Percentiles rank a stretch among this genome's conserved stretches.
phyloP scores from a whole-genome alignment of 768 basidiomycete genomes.

The Boletus insuetus region DNA sequence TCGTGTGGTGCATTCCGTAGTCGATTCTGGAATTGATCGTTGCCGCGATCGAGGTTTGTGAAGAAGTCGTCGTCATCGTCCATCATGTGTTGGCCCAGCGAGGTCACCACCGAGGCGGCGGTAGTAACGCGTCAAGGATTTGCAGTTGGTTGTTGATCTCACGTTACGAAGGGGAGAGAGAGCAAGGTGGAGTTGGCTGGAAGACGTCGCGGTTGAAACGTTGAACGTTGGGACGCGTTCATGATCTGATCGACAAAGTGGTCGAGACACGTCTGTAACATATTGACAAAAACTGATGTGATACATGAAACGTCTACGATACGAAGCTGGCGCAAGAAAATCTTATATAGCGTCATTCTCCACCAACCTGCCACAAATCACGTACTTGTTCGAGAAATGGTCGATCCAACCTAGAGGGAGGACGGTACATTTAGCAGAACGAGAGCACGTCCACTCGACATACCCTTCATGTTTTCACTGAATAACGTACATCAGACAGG shows the following conservation, averaged over 20 bases:
- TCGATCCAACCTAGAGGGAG: slow-evolving; percentile 76
- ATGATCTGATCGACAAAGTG: not conserved
- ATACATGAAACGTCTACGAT: slow-evolving; percentile 5
- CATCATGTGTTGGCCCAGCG: slow-evolving; percentile 1
- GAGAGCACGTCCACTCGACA: not conserved
- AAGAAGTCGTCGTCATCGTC: slow-evolving; percentile 31
- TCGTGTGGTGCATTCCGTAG: slow-evolving; percentile 34
- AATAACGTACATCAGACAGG: not conserved
- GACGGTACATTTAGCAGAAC: not conserved
- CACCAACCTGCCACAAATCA: slow-evolving; percentile 83
- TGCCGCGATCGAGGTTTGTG: slow-evolving; percentile 19
- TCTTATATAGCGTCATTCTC: slow-evolving; percentile 59
- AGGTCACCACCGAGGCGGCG: too few relatives aligned
- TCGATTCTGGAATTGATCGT: slow-evolving; percentile 33
- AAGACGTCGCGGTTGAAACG: too few relatives aligned
- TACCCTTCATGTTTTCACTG: slow-evolving; percentile 92
- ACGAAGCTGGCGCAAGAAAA: not conserved
- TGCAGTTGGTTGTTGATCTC: too few relatives aligned
- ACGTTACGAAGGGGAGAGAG: too few relatives aligned
- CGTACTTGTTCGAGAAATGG: slow-evolving; percentile 91
- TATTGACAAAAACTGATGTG: slow-evolving; percentile 6
- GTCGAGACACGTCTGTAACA: not conserved
- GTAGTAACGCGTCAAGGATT: too few relatives aligned
- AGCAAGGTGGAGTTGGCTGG: too few relatives aligned
- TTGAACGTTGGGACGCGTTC: too few relatives aligned